Conservation (phyloP, 805 yeast species). For the Jamesozyma piceae region DNA sequence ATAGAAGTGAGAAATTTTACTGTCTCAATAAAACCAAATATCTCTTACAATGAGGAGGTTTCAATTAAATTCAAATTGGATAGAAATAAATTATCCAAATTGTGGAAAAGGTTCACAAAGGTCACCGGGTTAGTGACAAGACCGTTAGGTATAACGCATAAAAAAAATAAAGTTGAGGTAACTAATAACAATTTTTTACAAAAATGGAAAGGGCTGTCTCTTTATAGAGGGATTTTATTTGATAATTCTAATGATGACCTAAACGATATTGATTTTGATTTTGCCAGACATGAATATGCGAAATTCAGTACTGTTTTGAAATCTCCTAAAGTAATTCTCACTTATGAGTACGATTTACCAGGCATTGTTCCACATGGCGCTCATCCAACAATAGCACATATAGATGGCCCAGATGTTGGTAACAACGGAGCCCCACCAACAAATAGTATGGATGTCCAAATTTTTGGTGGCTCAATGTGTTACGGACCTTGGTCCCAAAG, state of each 20-base stretch:
- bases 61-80: conserved; percentile 15
- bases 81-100: conserved; percentile 14
- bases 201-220: conserved; percentile 69
- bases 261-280: conserved; percentile 28
- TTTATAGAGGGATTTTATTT: conserved; percentile 44
- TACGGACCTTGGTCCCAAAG: conserved; percentile 97
- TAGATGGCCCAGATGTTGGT: conserved; percentile 46
- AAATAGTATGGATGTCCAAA: conserved; percentile 49
- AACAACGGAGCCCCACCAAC: conserved; percentile 50
- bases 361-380: conserved; percentile 46
- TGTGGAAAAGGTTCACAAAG: conserved; percentile 18
- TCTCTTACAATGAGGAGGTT: conserved; percentile 43
- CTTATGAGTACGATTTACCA: conserved; percentile 63
- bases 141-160: conserved; percentile 4
- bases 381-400: conserved; percentile 24
- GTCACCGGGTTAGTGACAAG: conserved; percentile 7
- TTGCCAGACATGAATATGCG: conserved; percentile 62
- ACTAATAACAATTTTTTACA: conserved; percentile 16
- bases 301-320: conserved; percentile 62
- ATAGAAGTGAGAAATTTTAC: conserved; percentile 44
- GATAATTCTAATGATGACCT: conserved; percentile 27
- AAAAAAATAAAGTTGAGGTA: conserved; percentile 1
- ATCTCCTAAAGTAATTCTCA: conserved; percentile 44
- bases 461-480: conserved; percentile 56
- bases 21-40: conserved; percentile 58